These are phyloP conservation scores for Nissolia schottii DNA, from an alignment of 306 rosid species.

Conservation along the genomic window DNA sequence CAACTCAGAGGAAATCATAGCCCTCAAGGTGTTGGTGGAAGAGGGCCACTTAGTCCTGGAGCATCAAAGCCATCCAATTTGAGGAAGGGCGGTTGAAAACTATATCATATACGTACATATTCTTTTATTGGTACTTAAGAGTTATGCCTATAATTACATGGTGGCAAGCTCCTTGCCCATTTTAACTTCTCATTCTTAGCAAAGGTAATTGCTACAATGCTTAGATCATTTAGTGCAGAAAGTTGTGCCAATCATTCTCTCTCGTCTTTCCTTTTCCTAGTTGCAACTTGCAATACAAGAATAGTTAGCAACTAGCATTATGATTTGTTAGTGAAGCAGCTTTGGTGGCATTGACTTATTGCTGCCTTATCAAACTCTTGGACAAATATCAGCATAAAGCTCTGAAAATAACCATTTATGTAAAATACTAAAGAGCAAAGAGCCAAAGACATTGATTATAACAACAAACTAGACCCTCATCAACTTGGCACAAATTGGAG, in stretches of 20 bases:
- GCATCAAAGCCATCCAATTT: conserved; percentile 39
- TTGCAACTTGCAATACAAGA: not conserved
- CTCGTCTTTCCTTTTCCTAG: not conserved
- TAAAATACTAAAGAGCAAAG: not conserved
- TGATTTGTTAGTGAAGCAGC: not conserved
- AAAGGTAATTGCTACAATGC: not conserved
- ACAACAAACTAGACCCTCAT: not conserved
- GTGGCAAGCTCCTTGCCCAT: conserved; percentile 9
- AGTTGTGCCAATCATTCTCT: not conserved
- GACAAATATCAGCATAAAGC: not conserved
- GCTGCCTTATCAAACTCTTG: not conserved
- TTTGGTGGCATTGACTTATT: not conserved
- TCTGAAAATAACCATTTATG: not conserved
- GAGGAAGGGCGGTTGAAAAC: conserved; percentile 36
- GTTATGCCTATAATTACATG: not conserved
- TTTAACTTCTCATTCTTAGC: conserved; percentile 18
- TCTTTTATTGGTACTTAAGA: not conserved
- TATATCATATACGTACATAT: not conserved
- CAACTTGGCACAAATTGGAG: not conserved
- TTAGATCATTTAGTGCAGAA: not conserved
- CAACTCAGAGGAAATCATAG: conserved; percentile 36
- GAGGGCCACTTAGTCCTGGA: conserved; percentile 40
- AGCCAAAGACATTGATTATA: not conserved
- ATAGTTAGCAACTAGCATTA: not conserved
- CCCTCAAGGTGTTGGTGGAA: conserved; percentile 38